phyloP scores from a whole-genome alignment of 352 stramenopile species.

The Thraustotheca clavata region DNA sequence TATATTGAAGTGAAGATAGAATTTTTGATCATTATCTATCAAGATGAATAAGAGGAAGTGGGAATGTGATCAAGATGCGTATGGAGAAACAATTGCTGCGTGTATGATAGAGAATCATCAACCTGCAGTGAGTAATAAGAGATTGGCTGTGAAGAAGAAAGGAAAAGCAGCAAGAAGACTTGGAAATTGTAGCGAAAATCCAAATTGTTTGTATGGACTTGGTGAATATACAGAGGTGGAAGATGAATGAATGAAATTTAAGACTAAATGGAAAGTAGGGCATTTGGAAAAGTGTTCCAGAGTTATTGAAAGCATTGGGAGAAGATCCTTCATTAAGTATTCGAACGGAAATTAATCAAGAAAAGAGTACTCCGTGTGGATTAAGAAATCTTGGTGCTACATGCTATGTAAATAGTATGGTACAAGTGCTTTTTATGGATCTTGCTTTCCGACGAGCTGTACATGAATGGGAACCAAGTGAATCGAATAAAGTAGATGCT shows the following conservation, averaged over 20 bases:
- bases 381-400: constrained; percentile 82
- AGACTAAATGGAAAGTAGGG: constrained; percentile 34
- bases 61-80: too few relatives aligned
- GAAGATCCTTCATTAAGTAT: constrained; percentile 43
- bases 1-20: too few relatives aligned
- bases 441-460: constrained; percentile 58
- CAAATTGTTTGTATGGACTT: constrained; percentile 80
- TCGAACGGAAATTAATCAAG: background rate
- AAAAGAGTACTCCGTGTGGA: constrained; percentile 36
- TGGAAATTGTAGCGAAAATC: constrained; percentile 73
- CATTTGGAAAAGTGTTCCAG: constrained; percentile 51
- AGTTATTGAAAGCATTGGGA: constrained; percentile 47
- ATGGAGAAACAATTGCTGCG: too few relatives aligned
- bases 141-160: constrained; percentile 28
- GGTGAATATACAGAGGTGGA: constrained; percentile 58
- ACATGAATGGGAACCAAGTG: constrained; percentile 60
- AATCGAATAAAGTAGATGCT: constrained; percentile 31
- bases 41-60: constrained; percentile 2
- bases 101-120: constrained; percentile 52
- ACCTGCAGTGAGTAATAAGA: constrained; percentile 37
- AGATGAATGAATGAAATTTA: too few relatives aligned
- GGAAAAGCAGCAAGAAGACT: constrained; percentile 21
- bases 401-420: constrained; percentile 85
- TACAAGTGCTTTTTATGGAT: constrained; percentile 77
- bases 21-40: background rate